Conservation (phyloP, 352 stramenopile species). For the Globisporangium viniferum region DNA sequence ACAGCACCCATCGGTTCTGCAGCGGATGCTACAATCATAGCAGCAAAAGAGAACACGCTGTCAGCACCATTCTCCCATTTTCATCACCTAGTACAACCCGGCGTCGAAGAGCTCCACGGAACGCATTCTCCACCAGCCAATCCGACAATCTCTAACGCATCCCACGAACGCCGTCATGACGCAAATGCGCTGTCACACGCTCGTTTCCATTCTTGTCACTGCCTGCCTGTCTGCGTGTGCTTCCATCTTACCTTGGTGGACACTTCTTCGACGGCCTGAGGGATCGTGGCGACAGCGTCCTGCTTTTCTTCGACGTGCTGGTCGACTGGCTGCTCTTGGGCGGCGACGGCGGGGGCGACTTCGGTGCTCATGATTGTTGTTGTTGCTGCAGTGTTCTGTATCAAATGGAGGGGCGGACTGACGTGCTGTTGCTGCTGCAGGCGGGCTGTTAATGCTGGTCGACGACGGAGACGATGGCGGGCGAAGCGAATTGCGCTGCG, state of each 20-base stretch:
- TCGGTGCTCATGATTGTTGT: constrained; percentile 41
- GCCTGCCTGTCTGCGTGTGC: background rate
- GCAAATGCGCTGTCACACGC: background rate
- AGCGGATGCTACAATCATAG: constrained; percentile 60
- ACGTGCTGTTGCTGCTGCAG: background rate
- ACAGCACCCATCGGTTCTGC: constrained; percentile 86
- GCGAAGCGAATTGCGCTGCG: constrained; percentile 9
- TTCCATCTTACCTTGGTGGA: constrained; percentile 49
- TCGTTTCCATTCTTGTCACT: too few species aligned
- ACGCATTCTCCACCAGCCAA: constrained; percentile 8
- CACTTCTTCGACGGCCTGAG: constrained; percentile 36
- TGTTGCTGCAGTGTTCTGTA: constrained; percentile 12
- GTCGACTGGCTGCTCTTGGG: constrained; percentile 27
- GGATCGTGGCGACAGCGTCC: constrained; percentile 29
- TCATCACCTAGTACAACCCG: background rate
- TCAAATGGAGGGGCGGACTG: background rate
- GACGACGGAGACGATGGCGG: background rate
- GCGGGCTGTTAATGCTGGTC: background rate
- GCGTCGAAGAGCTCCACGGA: background rate
- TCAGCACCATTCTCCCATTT: background rate
- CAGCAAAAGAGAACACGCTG: constrained; percentile 17
- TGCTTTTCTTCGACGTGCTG: constrained; percentile 29
- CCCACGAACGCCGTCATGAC: background rate
- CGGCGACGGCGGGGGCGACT: constrained; percentile 11
- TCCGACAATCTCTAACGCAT: background rate